Evolutionary conservation across 805 yeast genomes (phyloP), one percentile per base, ranked within the genome.

Genomic region (Ogataea corticis): DNA sequence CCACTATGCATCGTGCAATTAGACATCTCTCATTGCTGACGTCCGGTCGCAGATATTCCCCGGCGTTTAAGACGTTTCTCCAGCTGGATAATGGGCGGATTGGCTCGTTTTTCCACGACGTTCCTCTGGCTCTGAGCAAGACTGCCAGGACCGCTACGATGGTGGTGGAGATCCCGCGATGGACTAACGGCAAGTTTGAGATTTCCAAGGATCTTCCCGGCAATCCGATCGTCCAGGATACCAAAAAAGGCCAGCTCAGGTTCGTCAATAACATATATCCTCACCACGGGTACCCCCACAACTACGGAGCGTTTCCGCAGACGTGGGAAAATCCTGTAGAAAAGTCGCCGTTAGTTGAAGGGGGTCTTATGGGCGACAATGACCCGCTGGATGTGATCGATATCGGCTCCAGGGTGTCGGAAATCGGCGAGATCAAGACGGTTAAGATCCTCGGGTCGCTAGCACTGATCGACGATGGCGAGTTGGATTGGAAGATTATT

Each of bases 301-400:
- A 88, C 68, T 88, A 88, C 62, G 95, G 96, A 36, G 92, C 95
- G 3, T 73, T 87, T 56, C 91, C 96, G 14, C 96, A 87, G 71
- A 92, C 98, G 3, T 92, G 98, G 98, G 99, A 92, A 68, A 96
- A 94, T 62, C 95, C 96, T n/a, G 79, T 83, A 47, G 71, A 70
- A 42, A 59, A 54, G 44, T 72, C 66, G 41, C 56, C 68, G 56
- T 45, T 68, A 25, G 75, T 65, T 48, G 70, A 78, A 48, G 36
- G 25, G 12, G 66, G 65, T 3, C 65, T 77, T 29, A 67, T 68
- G 49, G 99, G 99, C 50, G 99, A 92, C 69, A 87, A 89, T 62
- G 99, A 92, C 67, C 99, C 99, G 3, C 71, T 92, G 50, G 99
- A 92, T 62, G 91, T 91, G 37, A 83, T 96, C 62, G 99, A 92